phyloP scores from a whole-genome alignment of 1,284 basidiomycete species.

The Psilocybe mexicana region DNA sequence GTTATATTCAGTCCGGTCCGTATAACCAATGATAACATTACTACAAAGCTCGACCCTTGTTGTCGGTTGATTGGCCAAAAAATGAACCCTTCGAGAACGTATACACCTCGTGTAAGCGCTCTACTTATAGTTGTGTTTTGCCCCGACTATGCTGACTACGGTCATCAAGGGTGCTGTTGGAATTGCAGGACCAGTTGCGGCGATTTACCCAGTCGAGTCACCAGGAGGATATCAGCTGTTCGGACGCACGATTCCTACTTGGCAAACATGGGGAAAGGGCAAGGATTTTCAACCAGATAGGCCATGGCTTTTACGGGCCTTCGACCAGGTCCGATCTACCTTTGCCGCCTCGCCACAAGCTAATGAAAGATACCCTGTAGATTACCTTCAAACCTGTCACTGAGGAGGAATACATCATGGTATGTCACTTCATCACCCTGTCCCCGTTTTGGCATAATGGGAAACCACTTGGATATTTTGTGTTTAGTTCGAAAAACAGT shows the following conservation, averaged over 20 bases:
- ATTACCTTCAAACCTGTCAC: slow-evolving; percentile 47
- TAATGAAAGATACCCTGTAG: slow-evolving; percentile 27
- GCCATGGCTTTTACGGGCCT: slow-evolving; percentile 65
- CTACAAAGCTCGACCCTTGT: slow-evolving; percentile 52
- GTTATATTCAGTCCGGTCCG: background rate
- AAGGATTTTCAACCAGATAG: slow-evolving; percentile 43
- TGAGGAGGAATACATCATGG: slow-evolving; percentile 49
- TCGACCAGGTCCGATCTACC: slow-evolving; percentile 53
- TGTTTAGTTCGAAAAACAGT: slow-evolving; percentile 51
- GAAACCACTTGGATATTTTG: background rate
- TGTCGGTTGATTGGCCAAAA: slow-evolving; percentile 62
- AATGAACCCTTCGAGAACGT: slow-evolving; percentile 66
- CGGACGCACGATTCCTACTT: slow-evolving; percentile 57
- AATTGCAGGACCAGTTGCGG: slow-evolving; percentile 58
- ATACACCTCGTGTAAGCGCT: slow-evolving; percentile 51
- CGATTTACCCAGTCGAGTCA: slow-evolving; percentile 67
- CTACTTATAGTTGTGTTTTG: too few relatives aligned
- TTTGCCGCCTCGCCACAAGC: background rate
- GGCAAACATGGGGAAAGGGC: slow-evolving; percentile 64
- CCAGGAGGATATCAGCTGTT: slow-evolving; percentile 69
- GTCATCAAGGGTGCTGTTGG: slow-evolving; percentile 59
- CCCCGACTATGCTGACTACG: background rate
- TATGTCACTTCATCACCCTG: slow-evolving; percentile 19
- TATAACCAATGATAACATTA: background rate
- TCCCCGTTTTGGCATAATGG: background rate